Evolutionary conservation across 352 stramenopile species (phyloP).

Genomic region (Pseudoperonospora humuli): DNA sequence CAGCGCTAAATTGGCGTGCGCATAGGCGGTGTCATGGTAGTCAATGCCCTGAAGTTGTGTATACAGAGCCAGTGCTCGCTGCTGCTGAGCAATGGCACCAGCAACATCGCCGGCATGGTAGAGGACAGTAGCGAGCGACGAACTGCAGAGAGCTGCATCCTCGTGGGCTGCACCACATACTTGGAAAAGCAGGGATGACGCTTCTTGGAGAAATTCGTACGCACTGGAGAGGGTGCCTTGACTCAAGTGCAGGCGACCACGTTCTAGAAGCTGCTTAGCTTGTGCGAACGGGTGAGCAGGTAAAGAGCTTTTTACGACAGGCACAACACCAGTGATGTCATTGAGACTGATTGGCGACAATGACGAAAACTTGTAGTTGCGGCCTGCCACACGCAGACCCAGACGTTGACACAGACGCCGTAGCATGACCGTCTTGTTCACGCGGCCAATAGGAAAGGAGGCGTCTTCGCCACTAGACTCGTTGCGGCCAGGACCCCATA

Average conservation of each 20-base stretch:
- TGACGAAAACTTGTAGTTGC: conserved; percentile 80
- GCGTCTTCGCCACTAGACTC: conserved; percentile 5
- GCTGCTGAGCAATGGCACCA: conserved; percentile 84
- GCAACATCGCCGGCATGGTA: conserved; percentile 88
- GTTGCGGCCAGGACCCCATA: conserved; percentile 45
- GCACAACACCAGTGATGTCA: conserved; percentile 90
- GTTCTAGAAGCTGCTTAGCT: conserved; percentile 83
- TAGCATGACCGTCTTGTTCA: conserved; percentile 78
- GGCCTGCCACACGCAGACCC: conserved; percentile 86
- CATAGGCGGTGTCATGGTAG: conserved; percentile 86
- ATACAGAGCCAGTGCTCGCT: conserved; percentile 87
- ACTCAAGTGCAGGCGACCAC: conserved; percentile 76
- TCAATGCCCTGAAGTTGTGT: conserved; percentile 90
- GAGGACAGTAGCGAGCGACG: conserved; percentile 88
- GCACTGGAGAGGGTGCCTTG: conserved; percentile 63
- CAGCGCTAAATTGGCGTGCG: conserved; percentile 88
- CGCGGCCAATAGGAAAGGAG: conserved; percentile 33
- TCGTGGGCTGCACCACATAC: conserved; percentile 90
- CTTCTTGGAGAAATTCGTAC: conserved; percentile 86
- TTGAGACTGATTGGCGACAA: conserved; percentile 77
- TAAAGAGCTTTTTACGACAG: conserved; percentile 90
- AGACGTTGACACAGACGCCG: conserved; percentile 90
- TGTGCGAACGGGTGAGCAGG: conserved; percentile 69
- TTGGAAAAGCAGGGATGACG: conserved; percentile 89
- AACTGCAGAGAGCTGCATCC: conserved; percentile 88